A percentile compares a stretch with the other conserved stretches of the same genome.
Evolutionary conservation across 306 rosid species (phyloP).

Genomic region (Sophora flavescens): DNA sequence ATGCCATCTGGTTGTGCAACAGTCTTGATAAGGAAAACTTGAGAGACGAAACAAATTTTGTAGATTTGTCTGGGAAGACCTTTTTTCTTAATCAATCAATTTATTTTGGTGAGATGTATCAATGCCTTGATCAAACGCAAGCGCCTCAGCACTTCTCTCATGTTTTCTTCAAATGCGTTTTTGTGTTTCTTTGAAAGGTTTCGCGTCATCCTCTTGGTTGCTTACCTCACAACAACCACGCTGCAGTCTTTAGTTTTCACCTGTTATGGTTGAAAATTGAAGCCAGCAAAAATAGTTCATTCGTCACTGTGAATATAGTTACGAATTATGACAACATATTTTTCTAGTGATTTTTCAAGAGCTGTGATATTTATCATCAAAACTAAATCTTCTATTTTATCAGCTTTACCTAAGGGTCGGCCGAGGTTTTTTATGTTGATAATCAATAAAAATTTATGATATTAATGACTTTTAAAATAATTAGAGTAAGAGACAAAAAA

Average conservation of each 20-base stretch:
- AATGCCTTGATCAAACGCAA: conserved; percentile 17
- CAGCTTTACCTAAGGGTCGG: no score
- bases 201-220: conserved; percentile 29
- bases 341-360: background rate
- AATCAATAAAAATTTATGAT: no score
- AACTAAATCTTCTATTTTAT: no score
- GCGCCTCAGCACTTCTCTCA: background rate
- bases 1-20: background rate
- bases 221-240: conserved; percentile 33
- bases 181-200: conserved; percentile 23
- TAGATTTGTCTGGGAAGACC: background rate
- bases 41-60: background rate
- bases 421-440: no score
- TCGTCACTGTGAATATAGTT: background rate
- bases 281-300: conserved; percentile 10
- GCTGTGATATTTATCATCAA: no score
- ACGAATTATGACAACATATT: background rate
- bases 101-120: conserved; percentile 32
- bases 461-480: no score
- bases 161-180: conserved; percentile 33
- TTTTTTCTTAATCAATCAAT: conserved; percentile 21
- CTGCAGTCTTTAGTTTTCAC: conserved; percentile 6
- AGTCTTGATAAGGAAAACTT: background rate
- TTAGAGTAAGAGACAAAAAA: no score
- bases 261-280: conserved; percentile 15